Evolutionary conservation across 345 rosid species (phyloP).

Genomic region (Psidium guajava): DNA sequence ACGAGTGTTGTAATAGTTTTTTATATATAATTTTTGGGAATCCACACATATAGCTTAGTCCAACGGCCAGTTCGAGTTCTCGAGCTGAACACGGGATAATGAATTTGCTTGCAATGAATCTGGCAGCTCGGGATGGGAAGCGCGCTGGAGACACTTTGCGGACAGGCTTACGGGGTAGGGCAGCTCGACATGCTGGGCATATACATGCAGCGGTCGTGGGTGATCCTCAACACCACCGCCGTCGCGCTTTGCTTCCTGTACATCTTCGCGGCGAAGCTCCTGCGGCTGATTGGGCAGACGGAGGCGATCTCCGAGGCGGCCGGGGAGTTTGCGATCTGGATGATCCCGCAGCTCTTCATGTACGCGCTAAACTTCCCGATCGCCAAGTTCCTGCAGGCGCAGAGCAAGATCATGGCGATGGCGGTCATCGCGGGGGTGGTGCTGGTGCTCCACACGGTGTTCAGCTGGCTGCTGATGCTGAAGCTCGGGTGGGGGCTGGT

Average conservation of each 20-base stretch:
- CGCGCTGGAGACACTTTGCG: slow-evolving; percentile 85
- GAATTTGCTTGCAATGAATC: not conserved
- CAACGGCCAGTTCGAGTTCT: not conserved
- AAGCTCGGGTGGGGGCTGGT: slow-evolving; percentile 23
- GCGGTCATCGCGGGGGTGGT: slow-evolving; percentile 42
- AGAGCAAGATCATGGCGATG: slow-evolving; percentile 82
- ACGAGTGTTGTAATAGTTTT: too few species aligned
- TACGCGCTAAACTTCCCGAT: slow-evolving; percentile 68
- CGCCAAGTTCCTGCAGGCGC: slow-evolving; percentile 71
- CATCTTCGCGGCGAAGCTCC: slow-evolving; percentile 44
- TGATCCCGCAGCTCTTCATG: slow-evolving; percentile 81
- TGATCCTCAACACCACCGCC: slow-evolving; percentile 32
- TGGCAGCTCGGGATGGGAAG: slow-evolving; percentile 94
- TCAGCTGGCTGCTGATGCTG: slow-evolving; percentile 53
- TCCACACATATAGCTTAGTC: not conserved
- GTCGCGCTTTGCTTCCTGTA: slow-evolving; percentile 44
- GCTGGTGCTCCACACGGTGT: slow-evolving; percentile 34
- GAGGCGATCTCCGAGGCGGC: slow-evolving; percentile 46
- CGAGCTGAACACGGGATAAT: not conserved
- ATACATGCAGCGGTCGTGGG: slow-evolving; percentile 83
- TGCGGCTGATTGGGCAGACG: slow-evolving; percentile 56
- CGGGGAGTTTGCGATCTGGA: slow-evolving; percentile 50
- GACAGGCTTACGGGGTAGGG: slow-evolving; percentile 79
- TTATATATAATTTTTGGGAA: too few species aligned
- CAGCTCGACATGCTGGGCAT: slow-evolving; percentile 75